Base-by-base conservation (phyloP, 331 rosid species). In the Erythrophleum ivorense region DNA sequence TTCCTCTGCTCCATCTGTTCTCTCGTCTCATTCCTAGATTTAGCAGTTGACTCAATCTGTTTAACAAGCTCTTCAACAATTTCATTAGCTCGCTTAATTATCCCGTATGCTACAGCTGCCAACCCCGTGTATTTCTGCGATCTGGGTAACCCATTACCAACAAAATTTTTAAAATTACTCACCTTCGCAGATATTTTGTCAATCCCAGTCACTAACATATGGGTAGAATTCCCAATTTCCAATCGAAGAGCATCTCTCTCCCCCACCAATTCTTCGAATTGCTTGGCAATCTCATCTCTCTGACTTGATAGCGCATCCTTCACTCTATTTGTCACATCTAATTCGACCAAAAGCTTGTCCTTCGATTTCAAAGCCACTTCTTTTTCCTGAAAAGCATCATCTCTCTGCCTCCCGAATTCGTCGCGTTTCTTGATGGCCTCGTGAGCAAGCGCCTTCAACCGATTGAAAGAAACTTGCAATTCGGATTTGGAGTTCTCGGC, bases 1-100 rank as follows among this genome's bases (percentile, higher is more conserved):
- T 89, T 93, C 85, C 98, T 91, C 85, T 89, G 93, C 80, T 95
- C 97, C 89, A 95, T 89, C 81, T 93, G 98, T 75, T 93, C 99
- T 83, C 98, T 89, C 0, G 97, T 88, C 80, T 95, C 96, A 67
- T 95, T 89, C 85, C 97, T 85, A 13, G 93, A 86, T 88, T 93
- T 91, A 4, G 77, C 57, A 13, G 94, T 83, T 14, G 91, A 82
- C 16, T 95, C 98, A 29, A 85, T 88, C 87, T 95, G 96, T 66
- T 80, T 87, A 69, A 86, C 86, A 57, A 95, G 90, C 85, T 95
- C 99, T 62, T 95, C 99, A 29, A 93, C 98, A 65, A 93, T 91
- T 86, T 95, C 99, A 77, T 95, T 93, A 8, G 97, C 89, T 73
- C 99, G 84, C 94, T 89, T 95, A 41, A 95, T 88, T 2, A 93